These are phyloP conservation scores for Teunomyces aglyptinius DNA, from an alignment of 805 yeast species.

Conservation along the genomic window DNA sequence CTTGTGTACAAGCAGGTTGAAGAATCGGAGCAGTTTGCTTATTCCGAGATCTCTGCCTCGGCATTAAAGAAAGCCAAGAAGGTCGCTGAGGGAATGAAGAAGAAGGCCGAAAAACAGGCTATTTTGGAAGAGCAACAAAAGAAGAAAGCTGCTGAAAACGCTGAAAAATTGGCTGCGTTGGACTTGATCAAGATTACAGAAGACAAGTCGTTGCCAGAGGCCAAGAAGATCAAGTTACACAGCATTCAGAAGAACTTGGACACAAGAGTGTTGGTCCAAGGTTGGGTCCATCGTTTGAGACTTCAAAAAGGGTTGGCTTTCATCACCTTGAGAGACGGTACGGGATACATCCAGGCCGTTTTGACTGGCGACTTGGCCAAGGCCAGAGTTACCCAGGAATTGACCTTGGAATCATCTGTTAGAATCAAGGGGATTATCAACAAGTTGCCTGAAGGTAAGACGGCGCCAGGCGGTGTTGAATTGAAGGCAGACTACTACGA, in stretches of 20 bases:
- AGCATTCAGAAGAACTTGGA: conserved; percentile 55
- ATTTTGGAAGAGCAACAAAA: conserved; percentile 61
- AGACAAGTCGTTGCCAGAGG: conserved; percentile 70
- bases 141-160: conserved; percentile 55
- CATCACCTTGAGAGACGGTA: conserved; percentile 91
- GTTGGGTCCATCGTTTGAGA: conserved; percentile 97
- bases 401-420: conserved; percentile 87
- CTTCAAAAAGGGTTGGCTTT: conserved; percentile 89
- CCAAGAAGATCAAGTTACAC: conserved; percentile 65
- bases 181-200: conserved; percentile 67
- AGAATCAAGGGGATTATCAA: conserved; percentile 75
- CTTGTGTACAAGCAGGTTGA: conserved; percentile 61
- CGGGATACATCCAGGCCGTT: conserved; percentile 86
- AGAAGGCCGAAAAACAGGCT: conserved; percentile 69
- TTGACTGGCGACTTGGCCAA: conserved; percentile 88
- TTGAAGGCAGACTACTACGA: conserved; percentile 86
- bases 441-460: conserved; percentile 90
- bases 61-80: conserved; percentile 96
- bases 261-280: conserved; percentile 72
- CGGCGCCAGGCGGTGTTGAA: conserved; percentile 98
- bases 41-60: conserved; percentile 77
- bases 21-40: conserved; percentile 51
- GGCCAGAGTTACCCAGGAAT: conserved; percentile 77
- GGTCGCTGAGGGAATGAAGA: conserved; percentile 88
- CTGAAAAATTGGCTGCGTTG: conserved; percentile 74